Percentiles rank a stretch among this genome's conserved stretches.
These are phyloP conservation scores for Pythium dissimile DNA, from an alignment of 352 stramenopile genomes.

Conservation along the genomic window DNA sequence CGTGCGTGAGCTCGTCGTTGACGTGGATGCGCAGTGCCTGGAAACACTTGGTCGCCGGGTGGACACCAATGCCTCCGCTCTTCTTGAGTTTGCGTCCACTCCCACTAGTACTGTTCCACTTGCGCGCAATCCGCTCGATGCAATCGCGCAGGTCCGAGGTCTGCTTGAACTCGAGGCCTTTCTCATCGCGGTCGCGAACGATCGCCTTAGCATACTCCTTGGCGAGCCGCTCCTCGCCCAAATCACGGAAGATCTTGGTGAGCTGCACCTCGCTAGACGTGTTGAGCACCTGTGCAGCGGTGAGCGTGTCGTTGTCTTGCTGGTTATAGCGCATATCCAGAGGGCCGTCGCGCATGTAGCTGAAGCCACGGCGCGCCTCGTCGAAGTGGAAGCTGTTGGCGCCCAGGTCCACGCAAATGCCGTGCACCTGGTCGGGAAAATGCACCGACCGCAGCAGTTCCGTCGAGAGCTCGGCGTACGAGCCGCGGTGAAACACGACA, in stretches of 20 bases:
- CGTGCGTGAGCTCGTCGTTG: constrained; percentile 76
- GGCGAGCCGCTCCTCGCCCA: constrained; percentile 67
- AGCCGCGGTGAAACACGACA: constrained; percentile 54
- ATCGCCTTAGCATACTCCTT: constrained; percentile 84
- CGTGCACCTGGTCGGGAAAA: constrained; percentile 54
- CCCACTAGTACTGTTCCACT: constrained; percentile 37
- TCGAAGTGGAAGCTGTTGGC: constrained; percentile 86
- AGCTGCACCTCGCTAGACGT: constrained; percentile 68
- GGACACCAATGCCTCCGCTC: constrained; percentile 18
- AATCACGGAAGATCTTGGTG: constrained; percentile 66
- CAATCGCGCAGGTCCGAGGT: constrained; percentile 64
- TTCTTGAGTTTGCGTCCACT: constrained; percentile 11
- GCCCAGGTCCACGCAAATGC: constrained; percentile 74
- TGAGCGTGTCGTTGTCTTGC: constrained; percentile 19
- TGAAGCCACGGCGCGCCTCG: constrained; percentile 61
- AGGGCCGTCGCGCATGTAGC: constrained; percentile 65
- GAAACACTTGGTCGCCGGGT: constrained; percentile 76
- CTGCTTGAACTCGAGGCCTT: constrained; percentile 43
- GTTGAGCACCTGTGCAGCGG: constrained; percentile 68
- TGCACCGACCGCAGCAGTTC: constrained; percentile 31
- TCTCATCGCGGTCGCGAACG: constrained; percentile 58
- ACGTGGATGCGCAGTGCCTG: constrained; percentile 80
- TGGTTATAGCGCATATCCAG: constrained; percentile 84
- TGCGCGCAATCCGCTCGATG: constrained; percentile 73
- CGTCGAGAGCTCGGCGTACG: constrained; percentile 47